phyloP scores from a whole-genome alignment of 148 eudicot genomes.

The Diospyros lotus region DNA sequence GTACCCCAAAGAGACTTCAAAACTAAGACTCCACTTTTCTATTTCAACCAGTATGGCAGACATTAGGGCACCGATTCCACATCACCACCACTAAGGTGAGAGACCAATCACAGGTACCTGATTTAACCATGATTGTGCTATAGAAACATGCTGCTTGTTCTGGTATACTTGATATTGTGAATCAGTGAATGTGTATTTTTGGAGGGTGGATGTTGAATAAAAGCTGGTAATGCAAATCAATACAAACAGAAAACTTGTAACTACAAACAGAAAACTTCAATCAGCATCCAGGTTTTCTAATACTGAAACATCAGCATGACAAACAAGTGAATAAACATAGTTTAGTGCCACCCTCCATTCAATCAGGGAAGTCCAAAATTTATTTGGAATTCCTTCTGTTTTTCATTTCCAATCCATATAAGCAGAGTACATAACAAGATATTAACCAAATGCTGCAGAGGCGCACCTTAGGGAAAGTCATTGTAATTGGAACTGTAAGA shows the following conservation, averaged over 20 bases:
- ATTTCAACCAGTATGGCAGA: neutral
- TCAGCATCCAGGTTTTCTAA: neutral
- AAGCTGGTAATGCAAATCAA: no score
- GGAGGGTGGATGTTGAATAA: no score
- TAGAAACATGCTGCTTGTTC: neutral
- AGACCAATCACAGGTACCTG: no score
- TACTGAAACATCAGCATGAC: neutral
- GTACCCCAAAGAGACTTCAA: no score
- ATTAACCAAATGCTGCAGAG: neutral
- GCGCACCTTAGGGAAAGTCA: constrained; percentile 75
- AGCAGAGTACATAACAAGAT: neutral
- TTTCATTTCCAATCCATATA: neutral
- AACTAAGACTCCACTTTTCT: no score
- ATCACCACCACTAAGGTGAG: neutral
- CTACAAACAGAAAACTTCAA: neutral
- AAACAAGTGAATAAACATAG: neutral
- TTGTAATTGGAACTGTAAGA: constrained; percentile 74
- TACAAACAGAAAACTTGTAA: no score
- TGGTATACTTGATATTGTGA: no score
- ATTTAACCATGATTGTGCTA: neutral
- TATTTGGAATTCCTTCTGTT: neutral
- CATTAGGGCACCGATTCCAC: neutral
- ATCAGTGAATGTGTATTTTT: no score
- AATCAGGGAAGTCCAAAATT: neutral
- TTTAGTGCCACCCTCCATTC: neutral